These are phyloP conservation scores for Beauveria brongniartii DNA, from an alignment of 2,329 filamentous ascomycete species.

Conservation along the genomic window DNA sequence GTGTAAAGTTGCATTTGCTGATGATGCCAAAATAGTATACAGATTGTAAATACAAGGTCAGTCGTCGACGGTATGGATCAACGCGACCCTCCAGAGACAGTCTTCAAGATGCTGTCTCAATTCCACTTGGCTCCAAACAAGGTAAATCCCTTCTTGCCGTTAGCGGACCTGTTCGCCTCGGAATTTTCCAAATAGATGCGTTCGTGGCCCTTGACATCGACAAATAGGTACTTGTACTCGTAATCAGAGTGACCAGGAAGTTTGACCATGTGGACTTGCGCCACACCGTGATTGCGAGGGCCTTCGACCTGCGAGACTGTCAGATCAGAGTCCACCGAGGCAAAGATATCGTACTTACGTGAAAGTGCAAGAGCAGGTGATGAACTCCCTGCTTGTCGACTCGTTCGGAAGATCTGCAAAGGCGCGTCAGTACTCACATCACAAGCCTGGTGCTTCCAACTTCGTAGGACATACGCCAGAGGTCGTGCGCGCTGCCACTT, in stretches of 20 bases:
- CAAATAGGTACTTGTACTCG: slow-evolving; percentile 69
- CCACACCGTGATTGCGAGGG: slow-evolving; percentile 62
- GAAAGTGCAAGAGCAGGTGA: slow-evolving; percentile 78
- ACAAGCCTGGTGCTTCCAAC: not conserved
- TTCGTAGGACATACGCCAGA: slow-evolving; percentile 38
- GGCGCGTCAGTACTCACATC: slow-evolving; percentile 19
- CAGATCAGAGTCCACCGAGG: not conserved
- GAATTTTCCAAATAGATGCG: slow-evolving; percentile 59
- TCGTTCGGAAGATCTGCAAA: slow-evolving; percentile 50
- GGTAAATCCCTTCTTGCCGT: slow-evolving; percentile 38
- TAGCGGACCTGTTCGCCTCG: slow-evolving; percentile 29
- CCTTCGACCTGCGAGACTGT: slow-evolving; percentile 58
- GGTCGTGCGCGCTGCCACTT: slow-evolving; percentile 67
- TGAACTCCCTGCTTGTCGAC: slow-evolving; percentile 69
- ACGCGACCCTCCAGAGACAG: not conserved
- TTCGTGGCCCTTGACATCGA: slow-evolving; percentile 68
- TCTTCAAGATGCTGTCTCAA: not conserved
- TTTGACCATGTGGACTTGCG: slow-evolving; percentile 71
- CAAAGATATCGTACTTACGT: slow-evolving; percentile 41
- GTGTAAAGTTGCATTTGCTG: not conserved
- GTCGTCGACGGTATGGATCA: not conserved
- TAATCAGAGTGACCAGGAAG: slow-evolving; percentile 56
- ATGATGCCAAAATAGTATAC: slow-evolving; percentile 7
- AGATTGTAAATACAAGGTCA: slow-evolving; percentile 7
- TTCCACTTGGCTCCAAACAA: slow-evolving; percentile 56